Percentiles rank a stretch among this genome's conserved stretches.
These are phyloP conservation scores for Lachnellula suecica DNA, from an alignment of 2,329 filamentous ascomycete species.

Conservation along the genomic window DNA sequence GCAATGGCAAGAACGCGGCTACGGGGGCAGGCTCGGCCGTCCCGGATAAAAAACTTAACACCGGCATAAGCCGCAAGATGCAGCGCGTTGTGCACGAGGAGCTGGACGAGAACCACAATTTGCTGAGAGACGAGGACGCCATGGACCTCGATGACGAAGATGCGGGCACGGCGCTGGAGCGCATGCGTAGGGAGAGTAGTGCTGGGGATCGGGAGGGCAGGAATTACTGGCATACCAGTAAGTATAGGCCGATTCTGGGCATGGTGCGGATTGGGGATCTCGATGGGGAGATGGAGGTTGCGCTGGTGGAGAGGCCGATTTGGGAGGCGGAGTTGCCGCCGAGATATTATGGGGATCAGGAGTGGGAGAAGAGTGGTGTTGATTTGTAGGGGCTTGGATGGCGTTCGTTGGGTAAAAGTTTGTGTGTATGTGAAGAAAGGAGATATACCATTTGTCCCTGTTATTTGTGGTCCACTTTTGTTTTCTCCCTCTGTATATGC, in stretches of 20 bases:
- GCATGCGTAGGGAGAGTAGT: constrained; percentile 13
- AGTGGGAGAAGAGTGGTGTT: constrained; percentile 40
- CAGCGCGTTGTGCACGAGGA: constrained; percentile 39
- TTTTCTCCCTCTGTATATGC: too few relatives aligned
- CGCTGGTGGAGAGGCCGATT: constrained; percentile 80
- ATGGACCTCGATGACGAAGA: constrained; percentile 36
- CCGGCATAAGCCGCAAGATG: constrained; percentile 38
- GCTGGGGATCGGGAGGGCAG: constrained; percentile 9
- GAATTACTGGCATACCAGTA: constrained; percentile 74
- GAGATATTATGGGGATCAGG: constrained; percentile 62
- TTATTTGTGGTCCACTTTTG: too few relatives aligned
- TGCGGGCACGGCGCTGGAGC: constrained; percentile 22
- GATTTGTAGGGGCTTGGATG: constrained; percentile 8
- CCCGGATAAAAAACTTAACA: constrained; percentile 32
- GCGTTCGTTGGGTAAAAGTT: too few relatives aligned
- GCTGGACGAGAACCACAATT: constrained; percentile 36
- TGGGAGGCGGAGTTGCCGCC: constrained; percentile 80
- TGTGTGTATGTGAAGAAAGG: too few relatives aligned
- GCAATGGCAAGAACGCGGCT: constrained; percentile 34
- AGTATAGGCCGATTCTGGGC: constrained; percentile 91
- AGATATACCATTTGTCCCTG: too few relatives aligned
- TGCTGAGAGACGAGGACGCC: constrained; percentile 37
- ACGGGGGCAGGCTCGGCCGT: constrained; percentile 57
- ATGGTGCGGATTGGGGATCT: constrained; percentile 47
- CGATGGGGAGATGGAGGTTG: constrained; percentile 66